phyloP scores from a whole-genome alignment of 345 rosid species.

The Eucalyptus tenuipes region DNA sequence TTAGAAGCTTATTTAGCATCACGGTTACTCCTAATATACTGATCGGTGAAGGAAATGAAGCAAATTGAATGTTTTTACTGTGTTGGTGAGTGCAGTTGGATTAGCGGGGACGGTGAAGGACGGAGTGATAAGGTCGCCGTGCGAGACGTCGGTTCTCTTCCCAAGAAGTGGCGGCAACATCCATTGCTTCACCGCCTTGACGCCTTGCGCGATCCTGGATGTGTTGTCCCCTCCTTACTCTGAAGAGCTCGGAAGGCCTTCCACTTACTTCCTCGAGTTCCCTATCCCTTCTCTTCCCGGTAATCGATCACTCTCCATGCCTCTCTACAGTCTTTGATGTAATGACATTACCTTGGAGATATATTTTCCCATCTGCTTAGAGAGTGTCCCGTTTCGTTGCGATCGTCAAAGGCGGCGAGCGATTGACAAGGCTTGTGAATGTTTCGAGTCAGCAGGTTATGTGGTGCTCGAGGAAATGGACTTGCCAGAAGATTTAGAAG shows the following conservation, averaged over 20 bases:
- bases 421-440: background rate
- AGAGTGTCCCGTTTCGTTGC: background rate
- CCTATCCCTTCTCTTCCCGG: slow-evolving; percentile 21
- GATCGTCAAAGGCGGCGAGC: background rate
- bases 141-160: slow-evolving; percentile 16
- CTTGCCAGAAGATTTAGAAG: slow-evolving; percentile 16
- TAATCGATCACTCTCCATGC: background rate
- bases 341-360: background rate
- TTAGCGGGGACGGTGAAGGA: slow-evolving; percentile 17
- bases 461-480: slow-evolving; percentile 19
- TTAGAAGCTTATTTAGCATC: background rate
- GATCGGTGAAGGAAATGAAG: background rate
- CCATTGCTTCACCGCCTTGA: slow-evolving; percentile 32
- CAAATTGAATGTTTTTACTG: background rate
- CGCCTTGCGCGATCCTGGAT: slow-evolving; percentile 42
- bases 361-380: background rate
- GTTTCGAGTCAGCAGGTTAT: slow-evolving; percentile 9
- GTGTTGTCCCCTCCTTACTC: slow-evolving; percentile 43
- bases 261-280: slow-evolving; percentile 23
- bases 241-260: slow-evolving; percentile 22
- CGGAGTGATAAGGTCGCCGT: slow-evolving; percentile 12
- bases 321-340: background rate
- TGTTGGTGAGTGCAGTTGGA: slow-evolving; percentile 10
- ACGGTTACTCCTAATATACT: background rate
- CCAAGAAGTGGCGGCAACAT: slow-evolving; percentile 43